Evolutionary conservation across 139 green algal species (phyloP).

Genomic region (Chlamydomonas incerta): DNA sequence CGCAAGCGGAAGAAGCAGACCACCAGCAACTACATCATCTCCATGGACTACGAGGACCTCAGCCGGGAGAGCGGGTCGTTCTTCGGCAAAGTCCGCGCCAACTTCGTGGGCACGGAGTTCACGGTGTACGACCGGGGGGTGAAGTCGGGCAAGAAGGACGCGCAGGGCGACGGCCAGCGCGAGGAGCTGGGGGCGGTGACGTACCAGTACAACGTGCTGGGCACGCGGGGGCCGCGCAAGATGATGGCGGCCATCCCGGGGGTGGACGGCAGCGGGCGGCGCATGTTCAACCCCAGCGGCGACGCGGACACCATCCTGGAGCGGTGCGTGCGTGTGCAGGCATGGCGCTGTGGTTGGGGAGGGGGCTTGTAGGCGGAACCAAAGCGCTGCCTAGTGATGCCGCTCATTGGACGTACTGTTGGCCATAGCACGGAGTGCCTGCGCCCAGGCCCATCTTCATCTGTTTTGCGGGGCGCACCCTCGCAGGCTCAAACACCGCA

Average conservation of each 20-base stretch:
- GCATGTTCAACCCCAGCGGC: constrained; percentile 30
- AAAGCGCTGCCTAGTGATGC: no score
- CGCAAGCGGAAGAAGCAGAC: constrained; percentile 89
- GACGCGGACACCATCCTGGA: constrained; percentile 60
- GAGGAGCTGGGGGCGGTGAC: constrained; percentile 81
- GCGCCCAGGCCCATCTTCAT: no score
- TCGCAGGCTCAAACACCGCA: constrained; percentile 43
- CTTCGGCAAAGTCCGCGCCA: constrained; percentile 89
- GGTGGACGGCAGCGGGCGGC: constrained; percentile 47
- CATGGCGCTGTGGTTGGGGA: no score
- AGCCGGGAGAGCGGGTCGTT: constrained; percentile 62
- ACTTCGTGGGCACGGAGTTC: constrained; percentile 98
- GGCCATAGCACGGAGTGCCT: no score
- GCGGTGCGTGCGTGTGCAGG: constrained; percentile 46
- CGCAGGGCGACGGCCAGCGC: neutral
- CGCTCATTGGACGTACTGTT: no score
- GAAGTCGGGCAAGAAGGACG: constrained; percentile 63
- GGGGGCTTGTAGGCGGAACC: no score
- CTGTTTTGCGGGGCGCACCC: neutral
- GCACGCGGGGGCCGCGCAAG: constrained; percentile 91
- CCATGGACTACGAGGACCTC: constrained; percentile 77
- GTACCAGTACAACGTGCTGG: constrained; percentile 95
- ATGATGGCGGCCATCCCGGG: constrained; percentile 85
- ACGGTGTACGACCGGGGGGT: constrained; percentile 80
- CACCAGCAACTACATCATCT: constrained; percentile 91